These are phyloP conservation scores for Limtongia smithiae DNA, from an alignment of 805 yeast species.

Conservation along the genomic window DNA sequence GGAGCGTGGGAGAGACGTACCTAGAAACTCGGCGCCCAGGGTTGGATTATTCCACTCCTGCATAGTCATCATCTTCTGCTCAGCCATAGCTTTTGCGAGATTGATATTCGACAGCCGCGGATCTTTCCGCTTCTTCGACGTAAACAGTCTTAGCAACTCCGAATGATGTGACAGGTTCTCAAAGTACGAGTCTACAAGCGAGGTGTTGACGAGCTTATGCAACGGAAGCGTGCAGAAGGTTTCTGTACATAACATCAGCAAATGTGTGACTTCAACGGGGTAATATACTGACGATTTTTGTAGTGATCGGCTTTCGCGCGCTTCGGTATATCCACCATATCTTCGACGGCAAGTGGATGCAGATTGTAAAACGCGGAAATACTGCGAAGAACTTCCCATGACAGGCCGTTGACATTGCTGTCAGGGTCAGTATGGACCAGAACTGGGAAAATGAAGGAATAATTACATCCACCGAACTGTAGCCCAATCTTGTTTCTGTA, in stretches of 20 bases:
- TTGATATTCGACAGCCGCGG: slow-evolving; percentile 6
- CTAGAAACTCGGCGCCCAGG: slow-evolving; percentile 35
- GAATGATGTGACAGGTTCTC: slow-evolving; percentile 7
- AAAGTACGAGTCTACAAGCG: slow-evolving; percentile 17
- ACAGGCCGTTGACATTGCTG: slow-evolving; percentile 58
- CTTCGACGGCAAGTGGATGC: slow-evolving; percentile 58
- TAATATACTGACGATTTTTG: slow-evolving; percentile 35
- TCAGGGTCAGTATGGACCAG: too few relatives aligned
- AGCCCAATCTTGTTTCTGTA: slow-evolving; percentile 23
- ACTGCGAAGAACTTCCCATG: slow-evolving; percentile 55
- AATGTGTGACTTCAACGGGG: not conserved
- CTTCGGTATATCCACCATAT: slow-evolving; percentile 61
- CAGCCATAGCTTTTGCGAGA: slow-evolving; percentile 20
- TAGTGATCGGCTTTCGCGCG: slow-evolving; percentile 57
- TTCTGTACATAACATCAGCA: not conserved
- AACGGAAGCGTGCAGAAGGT: slow-evolving; percentile 55
- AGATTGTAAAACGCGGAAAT: slow-evolving; percentile 46
- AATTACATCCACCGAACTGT: slow-evolving; percentile 34
- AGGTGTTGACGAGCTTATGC: slow-evolving; percentile 43
- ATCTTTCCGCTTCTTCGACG: slow-evolving; percentile 17
- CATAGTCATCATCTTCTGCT: slow-evolving; percentile 32
- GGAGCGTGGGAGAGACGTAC: not conserved
- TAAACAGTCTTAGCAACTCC: not conserved
- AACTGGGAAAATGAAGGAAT: too few relatives aligned
- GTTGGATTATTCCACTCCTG: slow-evolving; percentile 39